Conservation (phyloP, 495 filamentous ascomycete genomes). For the Tuber microsphaerosporum region DNA sequence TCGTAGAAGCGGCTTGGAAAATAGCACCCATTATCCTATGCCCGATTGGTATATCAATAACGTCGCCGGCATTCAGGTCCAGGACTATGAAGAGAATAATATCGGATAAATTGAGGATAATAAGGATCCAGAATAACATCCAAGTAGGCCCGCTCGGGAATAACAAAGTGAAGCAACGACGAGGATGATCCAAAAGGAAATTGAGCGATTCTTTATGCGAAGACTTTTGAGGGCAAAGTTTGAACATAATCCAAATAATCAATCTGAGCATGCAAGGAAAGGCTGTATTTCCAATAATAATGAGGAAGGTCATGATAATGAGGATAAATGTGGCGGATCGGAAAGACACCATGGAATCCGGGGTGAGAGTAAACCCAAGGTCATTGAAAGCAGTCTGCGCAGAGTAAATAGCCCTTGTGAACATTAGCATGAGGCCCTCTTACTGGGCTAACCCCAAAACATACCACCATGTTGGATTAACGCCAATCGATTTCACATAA, state of each 20-base stretch:
- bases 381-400: conserved; percentile 81
- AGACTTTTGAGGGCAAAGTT: conserved; percentile 46
- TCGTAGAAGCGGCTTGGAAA: conserved; percentile 56
- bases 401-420: conserved; percentile 65
- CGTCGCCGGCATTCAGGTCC: conserved; percentile 49
- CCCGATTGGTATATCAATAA: conserved; percentile 45
- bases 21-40: conserved; percentile 52
- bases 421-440: conserved; percentile 7
- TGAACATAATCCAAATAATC: conserved; percentile 57
- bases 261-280: conserved; percentile 69
- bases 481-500: conserved; percentile 55
- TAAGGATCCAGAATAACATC: conserved; percentile 55
- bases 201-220: conserved; percentile 47
- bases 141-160: conserved; percentile 57
- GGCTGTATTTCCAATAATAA: conserved; percentile 67
- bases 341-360: conserved; percentile 64
- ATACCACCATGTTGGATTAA: conserved; percentile 71
- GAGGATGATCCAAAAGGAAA: conserved; percentile 56
- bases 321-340: conserved; percentile 55
- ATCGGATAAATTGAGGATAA: conserved; percentile 54
- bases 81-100: conserved; percentile 56
- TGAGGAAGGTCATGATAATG: conserved; percentile 57
- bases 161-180: conserved; percentile 58
- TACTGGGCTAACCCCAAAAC: conserved; percentile 10
- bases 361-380: conserved; percentile 62